These are phyloP conservation scores for Cicer arietinum DNA, from an alignment of 306 rosid species.

Conservation along the genomic window DNA sequence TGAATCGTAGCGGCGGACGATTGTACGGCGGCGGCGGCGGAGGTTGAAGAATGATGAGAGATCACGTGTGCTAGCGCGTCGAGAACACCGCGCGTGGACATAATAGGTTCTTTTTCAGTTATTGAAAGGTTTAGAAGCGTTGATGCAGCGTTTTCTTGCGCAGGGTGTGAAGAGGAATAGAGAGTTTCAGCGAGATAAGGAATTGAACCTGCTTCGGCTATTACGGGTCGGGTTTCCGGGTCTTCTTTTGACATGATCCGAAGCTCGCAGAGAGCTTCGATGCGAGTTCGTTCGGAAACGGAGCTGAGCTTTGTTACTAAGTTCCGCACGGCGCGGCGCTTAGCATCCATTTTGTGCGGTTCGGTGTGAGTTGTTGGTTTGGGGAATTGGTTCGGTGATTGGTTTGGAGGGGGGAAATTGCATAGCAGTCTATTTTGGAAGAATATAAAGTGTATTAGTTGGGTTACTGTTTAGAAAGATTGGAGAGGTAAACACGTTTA, in stretches of 20 bases:
- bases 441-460: not conserved
- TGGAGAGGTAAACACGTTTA: conserved; percentile 20
- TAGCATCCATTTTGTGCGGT: conserved; percentile 58
- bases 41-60: conserved; percentile 54
- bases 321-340: conserved; percentile 53
- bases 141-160: conserved; percentile 91
- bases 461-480: not conserved
- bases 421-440: not conserved
- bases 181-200: conserved; percentile 79
- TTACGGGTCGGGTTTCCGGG: conserved; percentile 69
- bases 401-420: conserved; percentile 6
- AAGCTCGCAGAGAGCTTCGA: conserved; percentile 68
- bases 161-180: conserved; percentile 59
- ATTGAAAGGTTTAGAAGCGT: conserved; percentile 87
- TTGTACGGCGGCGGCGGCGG: conserved; percentile 77
- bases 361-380: not conserved
- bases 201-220: conserved; percentile 76
- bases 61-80: conserved; percentile 83
- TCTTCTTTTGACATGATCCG: conserved; percentile 73
- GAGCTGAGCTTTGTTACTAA: conserved; percentile 78
- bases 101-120: conserved; percentile 59
- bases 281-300: conserved; percentile 70
- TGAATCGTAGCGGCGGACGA: conserved; percentile 84
- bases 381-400: conserved; percentile 21
- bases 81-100: conserved; percentile 85